Evolutionary conservation across 1,284 basidiomycete genomes (phyloP), one percentile per base, ranked within the genome.

Genomic region (Stereum hirsutum): DNA sequence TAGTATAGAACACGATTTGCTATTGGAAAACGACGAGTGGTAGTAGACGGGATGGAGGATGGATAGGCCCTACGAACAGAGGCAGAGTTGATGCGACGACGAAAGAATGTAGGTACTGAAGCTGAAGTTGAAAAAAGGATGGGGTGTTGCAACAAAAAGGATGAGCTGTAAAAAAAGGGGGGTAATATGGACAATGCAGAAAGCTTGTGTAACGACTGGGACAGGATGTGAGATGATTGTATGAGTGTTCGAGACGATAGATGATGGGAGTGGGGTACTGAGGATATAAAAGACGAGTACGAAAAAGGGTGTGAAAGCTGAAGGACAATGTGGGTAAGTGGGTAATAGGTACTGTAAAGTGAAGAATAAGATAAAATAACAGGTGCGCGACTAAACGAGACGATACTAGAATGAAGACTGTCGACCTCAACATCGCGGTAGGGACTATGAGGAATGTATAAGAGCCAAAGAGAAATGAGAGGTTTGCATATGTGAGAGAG

Each of bases 361-460:
- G 76, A 81, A 75, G 71, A 81, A 85, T 84, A 83, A 85, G 72
- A 73, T 77, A 76, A 72, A 49, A 57, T 54, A 46, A 58, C 59
- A 57, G 51, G 56, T 47, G 49, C 45, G 42, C 48, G 45, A 54
- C 52, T 57, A 55, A 17, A 24, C 12, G 11, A 11, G n/a, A 12
- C 11, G 15, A 26, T 24, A 59, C 50, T 45, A 52, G 49, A 57
- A 50, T 47, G 49, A 51, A 55, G 58, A 52, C 54, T 60, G 65
- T 63, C 63, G 62, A 62, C 65, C 63, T 66, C 63, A 62, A 66
- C 64, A 62, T 63, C n/a, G n/a, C n/a, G n/a, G n/a, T n/a, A n/a
- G n/a, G n/a, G n/a, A n/a, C n/a, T n/a, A 61, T 61, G 61, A 47
- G 49, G 46, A 20, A 44, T 48, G 53, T 53, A 54, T 58, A 53